phyloP scores from a whole-genome alignment of 2,329 filamentous ascomycete genomes.

The Ophiostoma quercus region DNA sequence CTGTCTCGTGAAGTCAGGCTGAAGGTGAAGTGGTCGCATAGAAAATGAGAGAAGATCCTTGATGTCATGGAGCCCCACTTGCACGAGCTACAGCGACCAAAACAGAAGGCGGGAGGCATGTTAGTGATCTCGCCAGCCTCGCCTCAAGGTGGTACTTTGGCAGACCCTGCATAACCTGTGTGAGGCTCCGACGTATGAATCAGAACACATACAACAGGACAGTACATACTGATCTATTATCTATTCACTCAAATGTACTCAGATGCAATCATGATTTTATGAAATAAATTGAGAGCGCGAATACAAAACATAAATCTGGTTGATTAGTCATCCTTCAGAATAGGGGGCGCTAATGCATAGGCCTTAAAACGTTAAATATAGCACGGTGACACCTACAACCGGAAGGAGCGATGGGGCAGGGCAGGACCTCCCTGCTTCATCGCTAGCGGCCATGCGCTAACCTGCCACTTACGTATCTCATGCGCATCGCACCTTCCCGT shows the following conservation, averaged over 20 bases:
- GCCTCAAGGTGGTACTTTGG: not conserved
- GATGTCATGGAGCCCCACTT: conserved; percentile 11
- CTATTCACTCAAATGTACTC: too few species aligned
- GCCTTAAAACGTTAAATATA: not conserved
- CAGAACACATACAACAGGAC: not conserved
- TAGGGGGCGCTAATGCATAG: not conserved
- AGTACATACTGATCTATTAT: not conserved
- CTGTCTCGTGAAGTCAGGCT: not conserved
- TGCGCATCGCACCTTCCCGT: not conserved
- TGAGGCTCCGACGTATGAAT: not conserved
- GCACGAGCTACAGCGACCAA: not conserved
- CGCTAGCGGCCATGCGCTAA: not conserved
- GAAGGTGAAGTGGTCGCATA: conserved; percentile 1
- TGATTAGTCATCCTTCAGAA: not conserved
- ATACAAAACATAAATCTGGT: not conserved
- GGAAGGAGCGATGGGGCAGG: not conserved
- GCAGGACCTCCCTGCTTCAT: not conserved
- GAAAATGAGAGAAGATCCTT: conserved; percentile 11
- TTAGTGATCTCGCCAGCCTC: conserved; percentile 1
- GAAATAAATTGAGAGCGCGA: not conserved
- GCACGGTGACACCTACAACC: not conserved
- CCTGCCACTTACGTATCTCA: conserved; percentile 4
- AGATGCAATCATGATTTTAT: not conserved
- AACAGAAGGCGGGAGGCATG: conserved; percentile 7
- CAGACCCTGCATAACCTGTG: not conserved